A percentile compares a stretch with the other conserved stretches of the same genome.
These are phyloP conservation scores for Carex littledalei DNA, from an alignment of 176 grass and related monocot genomes.

Conservation along the genomic window DNA sequence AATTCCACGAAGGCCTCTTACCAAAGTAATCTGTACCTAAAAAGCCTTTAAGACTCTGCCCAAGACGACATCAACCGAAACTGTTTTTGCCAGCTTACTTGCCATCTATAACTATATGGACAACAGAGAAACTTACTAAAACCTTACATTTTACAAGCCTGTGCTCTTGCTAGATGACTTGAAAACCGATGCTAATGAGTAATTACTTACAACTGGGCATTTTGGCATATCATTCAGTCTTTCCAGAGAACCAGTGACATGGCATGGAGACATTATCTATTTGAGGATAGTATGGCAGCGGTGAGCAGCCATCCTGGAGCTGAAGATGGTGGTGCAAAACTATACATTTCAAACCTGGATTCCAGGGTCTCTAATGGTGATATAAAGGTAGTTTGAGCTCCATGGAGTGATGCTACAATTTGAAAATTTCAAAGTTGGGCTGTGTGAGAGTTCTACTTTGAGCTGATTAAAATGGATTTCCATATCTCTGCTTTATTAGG, in stretches of 20 bases:
- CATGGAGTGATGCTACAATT: slow-evolving; percentile 2
- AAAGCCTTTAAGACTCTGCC: neutral
- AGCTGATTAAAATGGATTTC: slow-evolving; percentile 32
- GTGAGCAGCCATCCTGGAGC: slow-evolving; percentile 50
- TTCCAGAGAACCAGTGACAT: slow-evolving; percentile 84
- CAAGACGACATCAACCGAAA: neutral
- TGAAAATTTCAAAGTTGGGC: slow-evolving; percentile 17
- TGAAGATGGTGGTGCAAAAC: slow-evolving; percentile 69
- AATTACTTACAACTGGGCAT: slow-evolving; percentile 25
- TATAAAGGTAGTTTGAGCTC: slow-evolving; percentile 63
- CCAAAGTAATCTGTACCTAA: neutral
- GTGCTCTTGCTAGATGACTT: slow-evolving; percentile 13
- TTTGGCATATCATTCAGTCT: slow-evolving; percentile 82
- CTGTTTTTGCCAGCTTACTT: neutral
- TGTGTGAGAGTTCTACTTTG: slow-evolving; percentile 30
- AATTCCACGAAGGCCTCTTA: neutral
- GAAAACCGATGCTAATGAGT: slow-evolving; percentile 7
- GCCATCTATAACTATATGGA: neutral
- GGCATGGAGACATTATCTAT: slow-evolving; percentile 71
- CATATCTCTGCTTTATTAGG: slow-evolving; percentile 47
- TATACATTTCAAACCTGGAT: slow-evolving; percentile 97
- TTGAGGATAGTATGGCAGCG: slow-evolving; percentile 75
- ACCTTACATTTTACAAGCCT: neutral
- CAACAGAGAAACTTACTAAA: neutral
- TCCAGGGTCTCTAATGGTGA: slow-evolving; percentile 92